phyloP scores from a whole-genome alignment of 1,139 yeast genomes.

The Eremothecium gossypii region DNA sequence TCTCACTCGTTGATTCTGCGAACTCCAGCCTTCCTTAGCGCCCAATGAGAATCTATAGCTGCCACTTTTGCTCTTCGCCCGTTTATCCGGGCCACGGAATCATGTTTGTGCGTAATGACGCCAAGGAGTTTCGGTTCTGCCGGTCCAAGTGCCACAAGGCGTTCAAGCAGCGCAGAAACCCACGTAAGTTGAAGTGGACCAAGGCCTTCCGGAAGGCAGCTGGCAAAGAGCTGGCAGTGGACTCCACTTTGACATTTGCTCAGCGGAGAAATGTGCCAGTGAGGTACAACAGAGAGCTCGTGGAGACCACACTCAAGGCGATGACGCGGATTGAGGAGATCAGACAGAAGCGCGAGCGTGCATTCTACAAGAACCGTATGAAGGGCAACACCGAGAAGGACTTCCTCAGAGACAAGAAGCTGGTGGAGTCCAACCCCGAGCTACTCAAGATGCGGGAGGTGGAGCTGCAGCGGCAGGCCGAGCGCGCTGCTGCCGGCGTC shows the following conservation, averaged over 20 bases:
- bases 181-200: constrained; percentile 97
- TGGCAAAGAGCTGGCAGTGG: constrained; percentile 97
- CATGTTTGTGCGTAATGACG: constrained; percentile 95
- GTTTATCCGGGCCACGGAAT: constrained; percentile 97
- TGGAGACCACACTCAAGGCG: constrained; percentile 86
- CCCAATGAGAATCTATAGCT: constrained; percentile 80
- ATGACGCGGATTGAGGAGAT: constrained; percentile 96
- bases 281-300: constrained; percentile 92
- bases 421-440: constrained; percentile 83
- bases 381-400: constrained; percentile 89
- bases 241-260: constrained; percentile 90
- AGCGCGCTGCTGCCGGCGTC: constrained; percentile 46
- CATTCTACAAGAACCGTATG: constrained; percentile 99
- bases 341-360: constrained; percentile 92
- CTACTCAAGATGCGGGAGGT: constrained; percentile 87
- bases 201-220: constrained; percentile 99
- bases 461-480: constrained; percentile 74
- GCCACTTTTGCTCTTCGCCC: constrained; percentile 97
- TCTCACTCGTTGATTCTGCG: too few species aligned
- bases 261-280: constrained; percentile 97
- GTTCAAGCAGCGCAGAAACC: constrained; percentile 97
- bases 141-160: constrained; percentile 97
- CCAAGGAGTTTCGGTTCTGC: constrained; percentile 94
- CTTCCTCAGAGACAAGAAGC: constrained; percentile 75
- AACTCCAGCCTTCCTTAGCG: too few species aligned